Percentiles rank a stretch among this genome's conserved stretches.
These are phyloP conservation scores for Rubroboletus pulcherrimus DNA, from an alignment of 768 basidiomycete species.

Conservation along the genomic window DNA sequence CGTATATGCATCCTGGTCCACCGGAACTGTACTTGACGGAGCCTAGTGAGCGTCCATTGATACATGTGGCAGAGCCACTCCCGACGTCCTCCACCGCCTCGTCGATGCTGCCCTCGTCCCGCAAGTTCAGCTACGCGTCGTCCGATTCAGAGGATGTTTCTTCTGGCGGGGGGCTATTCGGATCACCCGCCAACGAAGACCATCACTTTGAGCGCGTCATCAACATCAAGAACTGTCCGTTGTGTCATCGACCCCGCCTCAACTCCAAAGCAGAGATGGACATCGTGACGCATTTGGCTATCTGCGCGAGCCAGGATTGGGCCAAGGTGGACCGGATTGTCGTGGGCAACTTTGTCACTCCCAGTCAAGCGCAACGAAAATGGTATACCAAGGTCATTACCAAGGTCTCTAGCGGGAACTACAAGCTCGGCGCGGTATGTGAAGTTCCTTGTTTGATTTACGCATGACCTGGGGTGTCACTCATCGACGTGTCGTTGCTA, in stretches of 20 bases:
- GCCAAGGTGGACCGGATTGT: slow-evolving; percentile 82
- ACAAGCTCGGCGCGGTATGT: slow-evolving; percentile 82
- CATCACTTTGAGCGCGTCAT: slow-evolving; percentile 77
- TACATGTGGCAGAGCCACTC: slow-evolving; percentile 30
- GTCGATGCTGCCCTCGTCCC: slow-evolving; percentile 11
- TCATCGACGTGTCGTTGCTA: slow-evolving; percentile 26
- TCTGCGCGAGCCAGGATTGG: slow-evolving; percentile 95
- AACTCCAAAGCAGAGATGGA: slow-evolving; percentile 88
- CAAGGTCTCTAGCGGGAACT: slow-evolving; percentile 83
- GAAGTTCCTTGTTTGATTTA: neutral
- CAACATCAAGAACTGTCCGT: slow-evolving; percentile 90
- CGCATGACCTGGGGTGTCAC: neutral
- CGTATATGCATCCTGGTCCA: slow-evolving; percentile 1
- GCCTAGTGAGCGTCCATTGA: slow-evolving; percentile 43
- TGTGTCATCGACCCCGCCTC: slow-evolving; percentile 87
- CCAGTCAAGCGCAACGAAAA: slow-evolving; percentile 93
- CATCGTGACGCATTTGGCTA: slow-evolving; percentile 94
- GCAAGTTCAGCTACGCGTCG: slow-evolving; percentile 39
- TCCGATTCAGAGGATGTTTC: slow-evolving; percentile 45
- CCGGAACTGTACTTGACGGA: slow-evolving; percentile 40
- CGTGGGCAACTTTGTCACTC: slow-evolving; percentile 92
- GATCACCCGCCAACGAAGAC: slow-evolving; percentile 20
- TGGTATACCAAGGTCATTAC: slow-evolving; percentile 91
- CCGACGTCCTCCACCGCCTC: slow-evolving; percentile 10
- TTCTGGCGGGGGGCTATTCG: slow-evolving; percentile 4